Base-by-base conservation (phyloP, 2,329 filamentous ascomycete species). In the Myotisia sp. region DNA sequence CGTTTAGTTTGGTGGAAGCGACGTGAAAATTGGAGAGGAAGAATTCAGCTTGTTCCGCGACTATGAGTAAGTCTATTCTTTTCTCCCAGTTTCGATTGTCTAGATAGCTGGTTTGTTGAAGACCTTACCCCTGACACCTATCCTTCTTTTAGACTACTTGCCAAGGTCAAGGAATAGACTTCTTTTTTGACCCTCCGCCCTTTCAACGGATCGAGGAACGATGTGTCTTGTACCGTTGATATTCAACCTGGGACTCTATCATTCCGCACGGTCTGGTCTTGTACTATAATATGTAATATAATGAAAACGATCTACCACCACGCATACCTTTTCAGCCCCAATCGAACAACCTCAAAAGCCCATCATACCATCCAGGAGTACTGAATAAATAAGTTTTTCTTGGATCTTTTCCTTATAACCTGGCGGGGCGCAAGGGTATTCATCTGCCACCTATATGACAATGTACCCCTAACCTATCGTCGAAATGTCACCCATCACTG, bases 11-110 rank as follows among this genome's bases (percentile, higher is more conserved):
- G 90, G 90, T 53, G 90, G 90, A 45, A 90, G 79, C 55, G 79
- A 87, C 45, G 77, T 98, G 61, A 95, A 95, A 75, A 83, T 95
- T 49, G 90, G 87, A 49, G 87, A 98, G 52, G 85, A 95, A 48
- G 90, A 98, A 67, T 95, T 75, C 70, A 76, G 80, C 44, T 76
- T 98, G 45, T 98, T 93, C 79, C 75, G 90, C 54, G 90, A 98
- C 65, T 81, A 85, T 68, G 90, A 98, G 87, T 95, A 77, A 65
- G 86, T 79, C 34, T 28, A 10, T 18, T 18, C 28, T 24, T 6
- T 8, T 36, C 1, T 3, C 21, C 10, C 12, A 4, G 19, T 33
- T n/a, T 26, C 5, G 5, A n/a, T n/a, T n/a, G n/a, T n/a, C n/a
- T n/a, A n/a, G n/a, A n/a, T 6, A 14, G 2, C 8, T 24, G 22